Conservation (phyloP, 164 flowering plant genomes). For the Stephania cephalantha region DNA sequence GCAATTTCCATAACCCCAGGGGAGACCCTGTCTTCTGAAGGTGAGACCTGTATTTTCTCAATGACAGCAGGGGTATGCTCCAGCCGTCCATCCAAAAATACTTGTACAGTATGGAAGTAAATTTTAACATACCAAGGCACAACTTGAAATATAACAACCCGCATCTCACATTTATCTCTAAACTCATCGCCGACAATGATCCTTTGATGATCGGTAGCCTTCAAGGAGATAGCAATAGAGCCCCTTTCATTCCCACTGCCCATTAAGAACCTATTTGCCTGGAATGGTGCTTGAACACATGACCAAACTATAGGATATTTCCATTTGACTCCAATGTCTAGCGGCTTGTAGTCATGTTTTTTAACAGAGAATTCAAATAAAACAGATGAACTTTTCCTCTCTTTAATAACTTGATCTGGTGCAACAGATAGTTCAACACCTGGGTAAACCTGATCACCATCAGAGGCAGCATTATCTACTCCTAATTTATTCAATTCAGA, state of each 20-base stretch:
- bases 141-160: constrained; percentile 70
- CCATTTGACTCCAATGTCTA: constrained; percentile 74
- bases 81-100: constrained; percentile 53
- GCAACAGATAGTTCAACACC: constrained; percentile 49
- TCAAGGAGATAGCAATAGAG: constrained; percentile 73
- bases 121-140: constrained; percentile 98
- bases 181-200: constrained; percentile 14
- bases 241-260: constrained; percentile 99
- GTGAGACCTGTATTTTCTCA: constrained; percentile 70
- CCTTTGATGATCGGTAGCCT: constrained; percentile 30
- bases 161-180: constrained; percentile 39
- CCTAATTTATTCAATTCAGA: constrained; percentile 29
- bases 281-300: constrained; percentile 64
- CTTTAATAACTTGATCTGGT: constrained; percentile 52
- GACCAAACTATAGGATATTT: constrained; percentile 76
- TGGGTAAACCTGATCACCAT: constrained; percentile 28
- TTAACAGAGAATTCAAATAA: constrained; percentile 49
- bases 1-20: constrained; percentile 84
- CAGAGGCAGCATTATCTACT: constrained; percentile 14
- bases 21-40: constrained; percentile 89
- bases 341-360: constrained; percentile 36
- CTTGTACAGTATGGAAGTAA: constrained; percentile 64
- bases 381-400: constrained; percentile 34
- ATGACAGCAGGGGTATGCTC: constrained; percentile 32
- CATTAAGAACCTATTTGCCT: constrained; percentile 72